Base-by-base conservation (phyloP, 345 rosid species). In the Xanthoceras sorbifolium region DNA sequence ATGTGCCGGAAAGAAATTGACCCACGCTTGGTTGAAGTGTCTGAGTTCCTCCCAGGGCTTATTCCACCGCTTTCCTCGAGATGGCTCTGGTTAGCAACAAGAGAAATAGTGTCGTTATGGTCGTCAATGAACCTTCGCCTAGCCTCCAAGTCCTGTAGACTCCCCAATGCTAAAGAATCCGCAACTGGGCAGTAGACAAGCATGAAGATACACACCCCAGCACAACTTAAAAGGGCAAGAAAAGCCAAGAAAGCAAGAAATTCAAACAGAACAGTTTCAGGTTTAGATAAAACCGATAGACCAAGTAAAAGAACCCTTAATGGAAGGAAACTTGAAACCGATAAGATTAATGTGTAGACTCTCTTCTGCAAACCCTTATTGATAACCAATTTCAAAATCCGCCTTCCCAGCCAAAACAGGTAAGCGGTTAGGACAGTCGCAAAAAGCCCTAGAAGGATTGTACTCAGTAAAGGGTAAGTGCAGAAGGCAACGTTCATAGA, bases 381-480 rank as follows among this genome's bases (percentile, higher is more conserved):
- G 80, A 96, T 92, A 52, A 96, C 99, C 84, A 93, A 77, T 77
- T 86, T 88, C 85, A 93, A 79, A 80, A 96, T 91, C 82, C 81
- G 94, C 79, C 97, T 85, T 71, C 99, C 99, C 67, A 93, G 89
- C 95, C 95, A 93, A 86, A 90, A 93, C 82, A 96, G 83, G 86
- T 94, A 96, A 65, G 80, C 65, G 31, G 98, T 89, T 77, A 94
- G 80, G 80, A 89, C 54, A 57, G 89, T 72, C 36, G 89, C 87
- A 77, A 92, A 94, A 72, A 96, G 80, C 75, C 97, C 99, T n/a
- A 88, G 91, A 71, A 94, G 76, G 73, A 96, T 87, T 26, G 97
- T 93, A 82, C 93, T 92, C 82, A 92, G 80, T 71, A 96, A 81
- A 78, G 99, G 98, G 87, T 92, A 96, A 69, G 97, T 87, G 85